Percentiles rank a stretch among this genome's conserved stretches.
Evolutionary conservation across 2,329 filamentous ascomycete genomes (phyloP).

Genomic region (Arthrobotrys sphaeroides): DNA sequence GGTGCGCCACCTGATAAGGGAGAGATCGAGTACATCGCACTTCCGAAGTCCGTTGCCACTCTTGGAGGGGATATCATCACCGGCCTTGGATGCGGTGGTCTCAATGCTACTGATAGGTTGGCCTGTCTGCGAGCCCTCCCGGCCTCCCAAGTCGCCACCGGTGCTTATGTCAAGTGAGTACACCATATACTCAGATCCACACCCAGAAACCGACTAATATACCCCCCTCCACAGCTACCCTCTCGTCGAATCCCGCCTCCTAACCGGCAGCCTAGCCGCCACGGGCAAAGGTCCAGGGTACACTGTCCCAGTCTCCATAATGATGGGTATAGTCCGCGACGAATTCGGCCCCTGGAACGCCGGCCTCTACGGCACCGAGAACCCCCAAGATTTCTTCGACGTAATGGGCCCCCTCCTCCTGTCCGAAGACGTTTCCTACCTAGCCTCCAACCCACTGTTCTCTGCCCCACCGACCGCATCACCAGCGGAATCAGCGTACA

Average conservation of each 20-base stretch:
- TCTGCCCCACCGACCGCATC: conserved; percentile 36
- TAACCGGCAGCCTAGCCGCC: not conserved
- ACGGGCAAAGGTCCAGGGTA: conserved; percentile 25
- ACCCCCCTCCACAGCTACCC: not conserved
- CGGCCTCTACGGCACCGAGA: conserved; percentile 57
- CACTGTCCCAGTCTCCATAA: conserved; percentile 58
- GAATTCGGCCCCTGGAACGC: conserved; percentile 60
- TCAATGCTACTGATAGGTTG: not conserved
- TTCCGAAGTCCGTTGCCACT: not conserved
- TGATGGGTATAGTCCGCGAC: conserved; percentile 61
- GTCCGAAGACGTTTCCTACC: conserved; percentile 55
- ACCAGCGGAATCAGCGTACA: conserved; percentile 58
- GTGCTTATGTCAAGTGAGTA: not conserved
- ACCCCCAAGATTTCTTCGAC: conserved; percentile 55
- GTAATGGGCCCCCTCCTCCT: conserved; percentile 32
- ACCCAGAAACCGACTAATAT: not conserved
- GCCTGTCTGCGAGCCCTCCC: conserved; percentile 4
- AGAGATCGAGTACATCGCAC: conserved; percentile 10
- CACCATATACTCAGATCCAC: no score
- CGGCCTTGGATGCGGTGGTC: conserved; percentile 6
- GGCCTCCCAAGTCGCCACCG: not conserved
- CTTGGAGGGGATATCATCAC: not conserved
- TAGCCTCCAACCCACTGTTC: conserved; percentile 45
- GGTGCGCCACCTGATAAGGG: conserved; percentile 4
- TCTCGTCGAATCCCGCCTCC: not conserved